Percentiles rank a stretch among this genome's conserved stretches.
phyloP scores from a whole-genome alignment of 1,139 yeast genomes.

The Taphrina flavorubra region DNA sequence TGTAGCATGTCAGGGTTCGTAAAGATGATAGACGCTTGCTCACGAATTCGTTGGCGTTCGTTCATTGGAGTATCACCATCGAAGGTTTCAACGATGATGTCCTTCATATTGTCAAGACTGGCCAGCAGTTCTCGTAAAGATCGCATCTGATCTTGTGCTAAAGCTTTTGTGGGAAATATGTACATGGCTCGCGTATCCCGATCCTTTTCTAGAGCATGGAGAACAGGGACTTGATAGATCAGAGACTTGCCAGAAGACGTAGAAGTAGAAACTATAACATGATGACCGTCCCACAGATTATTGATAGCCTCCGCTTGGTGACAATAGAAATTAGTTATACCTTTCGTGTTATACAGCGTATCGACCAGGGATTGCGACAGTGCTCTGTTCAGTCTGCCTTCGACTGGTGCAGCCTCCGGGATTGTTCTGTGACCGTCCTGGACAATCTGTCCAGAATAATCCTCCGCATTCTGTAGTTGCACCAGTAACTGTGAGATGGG shows the following conservation, averaged over 20 bases:
- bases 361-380: constrained; percentile 58
- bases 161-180: constrained; percentile 93
- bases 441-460: constrained; percentile 50
- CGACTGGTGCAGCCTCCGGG: constrained; percentile 24
- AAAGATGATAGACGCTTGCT: constrained; percentile 75
- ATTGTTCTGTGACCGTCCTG: constrained; percentile 33
- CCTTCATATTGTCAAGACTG: constrained; percentile 47
- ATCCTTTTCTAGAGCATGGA: constrained; percentile 58
- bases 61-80: constrained; percentile 87
- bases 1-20: constrained; percentile 96
- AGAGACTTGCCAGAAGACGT: constrained; percentile 95
- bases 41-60: constrained; percentile 61
- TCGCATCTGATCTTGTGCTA: constrained; percentile 93
- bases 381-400: constrained; percentile 43
- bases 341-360: constrained; percentile 58
- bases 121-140: constrained; percentile 67
- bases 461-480: constrained; percentile 54
- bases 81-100: constrained; percentile 70
- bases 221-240: constrained; percentile 85
- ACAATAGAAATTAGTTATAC: constrained; percentile 63
- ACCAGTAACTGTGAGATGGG: constrained; percentile 54
- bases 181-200: constrained; percentile 76
- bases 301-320: constrained; percentile 84
- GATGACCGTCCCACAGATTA: constrained; percentile 59
- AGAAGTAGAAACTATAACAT: constrained; percentile 86